phyloP scores from a whole-genome alignment of 2,329 filamentous ascomycete species.

The Hypomyces perniciosus region DNA sequence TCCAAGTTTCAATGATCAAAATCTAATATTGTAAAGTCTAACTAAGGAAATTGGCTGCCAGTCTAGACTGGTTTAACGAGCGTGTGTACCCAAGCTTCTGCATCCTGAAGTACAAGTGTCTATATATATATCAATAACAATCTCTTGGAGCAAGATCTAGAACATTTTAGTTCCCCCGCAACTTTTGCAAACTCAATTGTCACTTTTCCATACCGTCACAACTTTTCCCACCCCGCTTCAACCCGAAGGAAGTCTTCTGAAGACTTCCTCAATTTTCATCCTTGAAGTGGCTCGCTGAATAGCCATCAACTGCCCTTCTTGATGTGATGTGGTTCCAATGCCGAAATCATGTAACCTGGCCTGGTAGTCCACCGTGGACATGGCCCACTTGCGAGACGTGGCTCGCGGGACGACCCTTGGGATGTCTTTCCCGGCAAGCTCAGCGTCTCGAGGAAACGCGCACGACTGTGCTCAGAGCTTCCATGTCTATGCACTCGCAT shows the following conservation, averaged over 20 bases:
- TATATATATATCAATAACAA: not conserved
- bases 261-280: not conserved
- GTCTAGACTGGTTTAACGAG: constrained; percentile 7
- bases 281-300: constrained; percentile 7
- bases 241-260: too few relatives aligned
- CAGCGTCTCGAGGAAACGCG: not conserved
- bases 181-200: too few relatives aligned
- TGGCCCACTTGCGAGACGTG: constrained; percentile 8
- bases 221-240: too few relatives aligned
- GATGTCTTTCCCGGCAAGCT: constrained; percentile 7
- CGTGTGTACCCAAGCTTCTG: constrained; percentile 5
- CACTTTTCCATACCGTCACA: too few relatives aligned
- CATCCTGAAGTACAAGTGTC: not conserved
- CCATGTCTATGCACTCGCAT: not conserved
- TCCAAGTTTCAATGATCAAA: not conserved
- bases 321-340: constrained; percentile 3
- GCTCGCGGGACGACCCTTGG: constrained; percentile 8
- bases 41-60: constrained; percentile 1
- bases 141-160: not conserved
- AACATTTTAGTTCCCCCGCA: too few relatives aligned
- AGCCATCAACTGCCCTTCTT: constrained; percentile 1
- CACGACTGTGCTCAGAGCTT: not conserved
- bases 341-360: constrained; percentile 1
- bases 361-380: constrained; percentile 7
- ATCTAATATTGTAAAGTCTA: not conserved